phyloP scores from a whole-genome alignment of 129 eudicot species.

The Pulicaria dysenterica region DNA sequence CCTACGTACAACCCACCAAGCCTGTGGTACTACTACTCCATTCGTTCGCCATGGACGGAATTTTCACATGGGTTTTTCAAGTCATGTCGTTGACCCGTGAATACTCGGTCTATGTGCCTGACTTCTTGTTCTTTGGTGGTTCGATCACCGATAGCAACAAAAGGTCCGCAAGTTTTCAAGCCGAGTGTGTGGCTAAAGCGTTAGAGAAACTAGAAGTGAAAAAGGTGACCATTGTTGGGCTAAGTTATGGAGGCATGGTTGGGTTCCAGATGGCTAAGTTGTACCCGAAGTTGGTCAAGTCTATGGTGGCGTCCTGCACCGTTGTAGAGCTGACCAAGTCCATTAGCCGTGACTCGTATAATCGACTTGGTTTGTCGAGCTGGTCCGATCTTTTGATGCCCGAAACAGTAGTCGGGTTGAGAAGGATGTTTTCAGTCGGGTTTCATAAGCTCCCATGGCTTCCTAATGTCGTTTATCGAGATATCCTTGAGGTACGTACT shows the following conservation, averaged over 20 bases:
- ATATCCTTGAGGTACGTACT: conserved; percentile 41
- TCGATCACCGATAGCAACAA: conserved; percentile 44
- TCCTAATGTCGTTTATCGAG: conserved; percentile 40
- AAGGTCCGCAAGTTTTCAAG: conserved; percentile 48
- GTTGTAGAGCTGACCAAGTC: conserved; percentile 49
- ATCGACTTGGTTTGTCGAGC: conserved; percentile 24
- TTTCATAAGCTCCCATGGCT: conserved; percentile 48
- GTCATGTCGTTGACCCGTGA: conserved; percentile 29
- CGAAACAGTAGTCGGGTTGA: conserved; percentile 33
- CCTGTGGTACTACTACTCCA: conserved; percentile 51
- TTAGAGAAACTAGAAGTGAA: conserved; percentile 44
- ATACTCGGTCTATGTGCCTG: conserved; percentile 55
- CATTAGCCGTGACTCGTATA: conserved; percentile 14
- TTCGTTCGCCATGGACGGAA: conserved; percentile 51
- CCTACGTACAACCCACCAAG: conserved; percentile 26
- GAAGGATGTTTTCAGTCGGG: conserved; percentile 34
- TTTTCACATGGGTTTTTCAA: conserved; percentile 60
- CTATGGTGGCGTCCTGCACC: conserved; percentile 44
- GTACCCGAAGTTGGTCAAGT: conserved; percentile 53
- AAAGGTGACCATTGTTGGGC: conserved; percentile 54
- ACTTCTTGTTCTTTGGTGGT: conserved; percentile 60
- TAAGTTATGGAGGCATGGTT: conserved; percentile 71
- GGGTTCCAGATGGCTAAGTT: conserved; percentile 60
- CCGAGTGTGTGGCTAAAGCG: conserved; percentile 54
- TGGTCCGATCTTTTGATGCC: conserved; percentile 62